Base-by-base conservation (phyloP, 2,329 filamentous ascomycete genomes). In the Curvularia eragrostidis region DNA sequence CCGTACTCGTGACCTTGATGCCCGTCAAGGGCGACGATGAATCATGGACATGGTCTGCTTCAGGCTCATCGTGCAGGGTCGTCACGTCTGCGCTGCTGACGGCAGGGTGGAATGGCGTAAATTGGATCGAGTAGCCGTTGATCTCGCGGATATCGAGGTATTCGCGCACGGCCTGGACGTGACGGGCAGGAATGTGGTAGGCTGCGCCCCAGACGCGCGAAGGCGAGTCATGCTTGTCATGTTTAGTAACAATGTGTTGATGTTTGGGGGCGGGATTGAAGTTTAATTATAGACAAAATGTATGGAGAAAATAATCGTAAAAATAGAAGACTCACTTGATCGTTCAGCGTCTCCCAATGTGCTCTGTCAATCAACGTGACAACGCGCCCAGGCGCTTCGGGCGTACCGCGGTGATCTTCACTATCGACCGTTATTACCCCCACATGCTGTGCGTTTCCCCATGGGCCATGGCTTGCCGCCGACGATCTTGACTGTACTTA, bases 91-190 rank as follows among this genome's bases (percentile, higher is more conserved):
- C 54, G 44, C 51, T 15, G 66, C 52, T 34, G 47, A 54, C 43
- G 76, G 85, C 82, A 6, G 89, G 87, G 68, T 93, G 83, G 76
- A 98, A 97, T 0, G 90, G 87, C 26, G 93, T 91, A 77, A 93
- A 91, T 78, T 97, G 93, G 65, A 97, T 96, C 52, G 89, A 91
- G 79, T 99, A 99, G 24, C 95, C 95, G 79, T 98, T 97, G 73
- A 98, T 97, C 78, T 99, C 95, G 44, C 95, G 89, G 64, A 97
- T 94, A 77, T 98, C 93, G 47, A 99, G 90, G 75, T 97, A 97
- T 57, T 88, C 85, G 66, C 91, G 89, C 3, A 97, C 94, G 79
- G 94, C 89, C 59, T 87, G 84, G 21, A 96, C 92, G 65, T 88
- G 85, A 1, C 85, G 82, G 6, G 88, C 78, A 26, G 84, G 82